These are phyloP conservation scores for Tricladium varicosporioides DNA, from an alignment of 2,329 filamentous ascomycete genomes.

Conservation along the genomic window DNA sequence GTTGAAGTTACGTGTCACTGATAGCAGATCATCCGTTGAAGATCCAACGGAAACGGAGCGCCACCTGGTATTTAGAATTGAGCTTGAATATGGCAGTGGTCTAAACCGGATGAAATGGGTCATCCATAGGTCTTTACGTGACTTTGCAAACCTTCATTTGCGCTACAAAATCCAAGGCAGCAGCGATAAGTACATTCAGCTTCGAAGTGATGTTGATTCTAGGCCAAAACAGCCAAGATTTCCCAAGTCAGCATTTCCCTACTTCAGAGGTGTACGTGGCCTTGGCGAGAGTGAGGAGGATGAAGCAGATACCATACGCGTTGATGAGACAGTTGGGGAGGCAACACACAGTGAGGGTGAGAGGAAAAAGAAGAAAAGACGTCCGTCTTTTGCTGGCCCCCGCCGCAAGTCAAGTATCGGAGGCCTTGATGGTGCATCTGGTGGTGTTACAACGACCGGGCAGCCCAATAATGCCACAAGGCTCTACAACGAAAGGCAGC, in stretches of 20 bases:
- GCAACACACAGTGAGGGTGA: slow-evolving; percentile 71
- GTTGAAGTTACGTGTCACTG: slow-evolving; percentile 81
- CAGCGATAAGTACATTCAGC: slow-evolving; percentile 77
- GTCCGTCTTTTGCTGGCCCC: slow-evolving; percentile 41
- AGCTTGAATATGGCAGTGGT: slow-evolving; percentile 93
- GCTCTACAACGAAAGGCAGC: slow-evolving; percentile 75
- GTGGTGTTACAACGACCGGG: slow-evolving; percentile 37
- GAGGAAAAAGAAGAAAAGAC: slow-evolving; percentile 50
- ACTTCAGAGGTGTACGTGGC: slow-evolving; percentile 76
- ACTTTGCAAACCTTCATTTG: slow-evolving; percentile 89
- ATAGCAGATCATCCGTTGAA: slow-evolving; percentile 68
- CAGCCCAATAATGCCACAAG: slow-evolving; percentile 24
- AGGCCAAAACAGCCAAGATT: slow-evolving; percentile 85
- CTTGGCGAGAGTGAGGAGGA: slow-evolving; percentile 78
- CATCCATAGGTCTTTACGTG: slow-evolving; percentile 79
- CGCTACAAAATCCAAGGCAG: slow-evolving; percentile 88
- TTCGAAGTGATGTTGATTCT: slow-evolving; percentile 62
- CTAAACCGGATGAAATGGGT: slow-evolving; percentile 96
- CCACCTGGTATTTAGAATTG: slow-evolving; percentile 86
- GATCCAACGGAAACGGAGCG: slow-evolving; percentile 50
- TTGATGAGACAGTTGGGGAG: slow-evolving; percentile 51
- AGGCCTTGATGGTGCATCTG: slow-evolving; percentile 16
- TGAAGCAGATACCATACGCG: slow-evolving; percentile 35
- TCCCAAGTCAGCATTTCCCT: slow-evolving; percentile 84
- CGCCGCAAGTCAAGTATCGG: slow-evolving; percentile 52